These are phyloP conservation scores for Colletotrichum orbiculare DNA, from an alignment of 2,329 filamentous ascomycete species.

Conservation along the genomic window DNA sequence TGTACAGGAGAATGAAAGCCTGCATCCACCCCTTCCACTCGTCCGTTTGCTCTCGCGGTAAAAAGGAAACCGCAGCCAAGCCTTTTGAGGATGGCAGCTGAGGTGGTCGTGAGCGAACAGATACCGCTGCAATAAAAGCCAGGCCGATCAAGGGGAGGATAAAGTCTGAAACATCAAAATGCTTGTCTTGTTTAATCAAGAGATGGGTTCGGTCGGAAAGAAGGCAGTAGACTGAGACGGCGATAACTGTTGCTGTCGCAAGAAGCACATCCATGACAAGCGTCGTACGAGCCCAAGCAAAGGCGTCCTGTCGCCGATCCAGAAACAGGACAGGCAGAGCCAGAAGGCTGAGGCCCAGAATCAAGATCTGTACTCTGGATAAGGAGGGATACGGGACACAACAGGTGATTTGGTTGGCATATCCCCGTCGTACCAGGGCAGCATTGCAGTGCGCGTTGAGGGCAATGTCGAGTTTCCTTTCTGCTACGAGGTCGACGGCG, in stretches of 20 bases:
- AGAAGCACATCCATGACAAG: conserved; percentile 40
- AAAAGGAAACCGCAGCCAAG: conserved; percentile 34
- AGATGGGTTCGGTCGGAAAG: conserved; percentile 64
- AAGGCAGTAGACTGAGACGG: conserved; percentile 56
- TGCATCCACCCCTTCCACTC: conserved; percentile 78
- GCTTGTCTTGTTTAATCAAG: conserved; percentile 63
- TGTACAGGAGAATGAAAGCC: conserved; percentile 61
- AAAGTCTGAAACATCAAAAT: conserved; percentile 48
- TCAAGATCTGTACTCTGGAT: conserved; percentile 39
- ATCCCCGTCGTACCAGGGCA: conserved; percentile 47
- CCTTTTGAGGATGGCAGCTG: not conserved
- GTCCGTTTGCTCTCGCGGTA: conserved; percentile 67
- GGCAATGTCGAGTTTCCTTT: conserved; percentile 58
- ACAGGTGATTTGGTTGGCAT: conserved; percentile 62
- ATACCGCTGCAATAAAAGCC: conserved; percentile 38
- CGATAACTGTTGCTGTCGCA: conserved; percentile 42
- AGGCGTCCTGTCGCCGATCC: conserved; percentile 22
- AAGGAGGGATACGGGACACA: conserved; percentile 57
- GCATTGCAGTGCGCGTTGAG: conserved; percentile 65
- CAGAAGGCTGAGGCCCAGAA: conserved; percentile 39
- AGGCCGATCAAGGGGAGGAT: conserved; percentile 40
- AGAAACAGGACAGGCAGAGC: conserved; percentile 29
- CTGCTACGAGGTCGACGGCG: conserved; percentile 54
- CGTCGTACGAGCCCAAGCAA: conserved; percentile 42
- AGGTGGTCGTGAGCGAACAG: conserved; percentile 22